Base-by-base conservation (phyloP, 331 rosid genomes). In the Prunus yedoensis region DNA sequence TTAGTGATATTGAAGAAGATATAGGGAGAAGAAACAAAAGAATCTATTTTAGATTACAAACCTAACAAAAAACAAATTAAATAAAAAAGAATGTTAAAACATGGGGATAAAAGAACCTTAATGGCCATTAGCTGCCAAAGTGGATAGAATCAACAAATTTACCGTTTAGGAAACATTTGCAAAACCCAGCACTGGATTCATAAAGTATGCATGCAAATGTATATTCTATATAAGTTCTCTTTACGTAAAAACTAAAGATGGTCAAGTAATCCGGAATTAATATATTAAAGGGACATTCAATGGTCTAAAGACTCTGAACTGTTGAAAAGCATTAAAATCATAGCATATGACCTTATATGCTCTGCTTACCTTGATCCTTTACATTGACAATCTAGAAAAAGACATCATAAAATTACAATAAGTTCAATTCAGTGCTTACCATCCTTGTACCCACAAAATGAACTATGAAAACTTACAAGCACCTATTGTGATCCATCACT, bases 401-500 rank as follows among this genome's bases (percentile, higher is more conserved):
- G 20, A 17, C 3, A 27, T 21, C 49, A 5, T 73, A 20, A 50
- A 25, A 17, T 10, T 23, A 17, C 23, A 59, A 45, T 15, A 13
- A 41, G 46, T 73, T 18, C 16, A 58, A 12, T 43, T 16, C 17
- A 4, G 54, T 45, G 61, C 49, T 13, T 32, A 50, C 51, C 43
- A 56, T 68, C 51, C 23, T 51, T 8, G 25, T 53, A 58, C 72
- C 67, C 53, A 54, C 5, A 41, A 67, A 21, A 35, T 50, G 9
- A 12, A 13, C 47, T 60, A 72, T 56, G 56, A 56, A 64, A 72
- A 57, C 35, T 71, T 2, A 43, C 28, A 47, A 18, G 46, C 12
- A 38, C 54, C 57, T 61, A 73, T 47, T 63, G 72, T 63, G 72
- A 61, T 38, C 57, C 61, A 62, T 32, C 46, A 30, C 46, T n/a